Conservation (phyloP, 1,284 basidiomycete genomes). For the Microbotryum saponariae region DNA sequence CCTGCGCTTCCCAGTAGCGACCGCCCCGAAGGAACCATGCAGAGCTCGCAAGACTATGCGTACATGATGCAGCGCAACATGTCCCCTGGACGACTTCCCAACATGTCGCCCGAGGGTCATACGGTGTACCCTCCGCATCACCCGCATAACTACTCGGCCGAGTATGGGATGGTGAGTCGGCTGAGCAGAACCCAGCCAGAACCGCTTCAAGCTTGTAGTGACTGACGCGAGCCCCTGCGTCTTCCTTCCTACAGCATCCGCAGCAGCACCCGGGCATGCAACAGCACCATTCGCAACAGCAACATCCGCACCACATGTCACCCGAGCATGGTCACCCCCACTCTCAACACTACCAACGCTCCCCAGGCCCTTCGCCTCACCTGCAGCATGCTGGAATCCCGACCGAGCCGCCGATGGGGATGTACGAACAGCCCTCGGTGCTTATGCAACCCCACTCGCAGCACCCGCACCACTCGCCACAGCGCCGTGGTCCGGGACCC, state of each 20-base stretch:
- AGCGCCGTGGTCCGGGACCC: too few species aligned
- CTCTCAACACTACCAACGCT: not conserved
- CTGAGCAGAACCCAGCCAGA: too few species aligned
- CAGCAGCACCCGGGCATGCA: not conserved
- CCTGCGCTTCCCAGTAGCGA: constrained; percentile 1
- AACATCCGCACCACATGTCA: constrained; percentile 1
- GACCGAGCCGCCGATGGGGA: not conserved
- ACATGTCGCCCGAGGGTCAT: too few species aligned
- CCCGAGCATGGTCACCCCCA: not conserved
- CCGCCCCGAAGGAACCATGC: constrained; percentile 2
- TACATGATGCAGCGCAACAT: constrained; percentile 25
- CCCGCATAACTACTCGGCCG: too few species aligned
- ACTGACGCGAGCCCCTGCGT: not conserved
- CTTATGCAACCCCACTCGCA: not conserved
- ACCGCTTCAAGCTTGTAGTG: too few species aligned
- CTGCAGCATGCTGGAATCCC: not conserved
- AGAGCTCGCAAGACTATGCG: constrained; percentile 17
- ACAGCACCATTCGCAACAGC: not conserved
- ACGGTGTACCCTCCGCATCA: too few species aligned
- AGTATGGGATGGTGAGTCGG: too few species aligned
- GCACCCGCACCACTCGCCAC: not conserved
- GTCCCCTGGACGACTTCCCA: too few species aligned
- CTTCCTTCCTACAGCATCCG: not conserved
- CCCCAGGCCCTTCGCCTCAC: not conserved
- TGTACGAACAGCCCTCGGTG: not conserved